Percentiles rank a stretch among this genome's conserved stretches.
These are phyloP conservation scores for Lepidium africanum DNA, from an alignment of 345 rosid species.

Conservation along the genomic window DNA sequence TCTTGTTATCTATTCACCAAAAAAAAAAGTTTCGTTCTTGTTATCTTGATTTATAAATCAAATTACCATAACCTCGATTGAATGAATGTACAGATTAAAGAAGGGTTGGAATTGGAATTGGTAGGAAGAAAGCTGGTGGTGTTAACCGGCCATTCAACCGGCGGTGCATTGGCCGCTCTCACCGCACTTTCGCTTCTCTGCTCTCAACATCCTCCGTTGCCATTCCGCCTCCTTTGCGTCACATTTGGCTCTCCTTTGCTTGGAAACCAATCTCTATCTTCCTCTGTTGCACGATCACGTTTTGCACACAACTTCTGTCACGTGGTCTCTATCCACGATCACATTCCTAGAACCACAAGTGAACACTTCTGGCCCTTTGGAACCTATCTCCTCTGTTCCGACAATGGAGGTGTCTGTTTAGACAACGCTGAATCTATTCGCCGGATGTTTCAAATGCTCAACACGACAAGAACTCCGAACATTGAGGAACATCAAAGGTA, in stretches of 20 bases:
- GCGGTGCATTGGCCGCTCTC: constrained; percentile 72
- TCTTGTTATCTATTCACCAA: too few relatives aligned
- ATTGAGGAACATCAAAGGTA: constrained; percentile 59
- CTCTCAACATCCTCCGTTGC: constrained; percentile 26
- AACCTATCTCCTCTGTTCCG: constrained; percentile 57
- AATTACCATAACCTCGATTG: not conserved
- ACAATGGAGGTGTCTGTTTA: constrained; percentile 65
- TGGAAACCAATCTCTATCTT: constrained; percentile 53
- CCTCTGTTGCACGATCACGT: constrained; percentile 45
- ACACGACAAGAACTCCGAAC: constrained; percentile 20
- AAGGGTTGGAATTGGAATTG: constrained; percentile 4
- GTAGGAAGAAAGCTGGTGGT: constrained; percentile 42
- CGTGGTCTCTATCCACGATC: constrained; percentile 50
- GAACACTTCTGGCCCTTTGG: constrained; percentile 62
- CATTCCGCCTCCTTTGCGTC: constrained; percentile 46
- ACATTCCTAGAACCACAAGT: constrained; percentile 34
- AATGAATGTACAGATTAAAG: not conserved
- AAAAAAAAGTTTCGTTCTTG: not conserved
- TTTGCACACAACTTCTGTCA: constrained; percentile 72
- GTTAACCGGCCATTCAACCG: constrained; percentile 75
- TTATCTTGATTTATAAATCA: not conserved
- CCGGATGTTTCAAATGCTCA: constrained; percentile 42
- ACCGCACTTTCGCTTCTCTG: constrained; percentile 69
- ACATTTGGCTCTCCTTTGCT: constrained; percentile 83
- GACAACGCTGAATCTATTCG: constrained; percentile 51